Evolutionary conservation across 805 yeast species (phyloP).

Genomic region (Sugiyamaella valdiviana): DNA sequence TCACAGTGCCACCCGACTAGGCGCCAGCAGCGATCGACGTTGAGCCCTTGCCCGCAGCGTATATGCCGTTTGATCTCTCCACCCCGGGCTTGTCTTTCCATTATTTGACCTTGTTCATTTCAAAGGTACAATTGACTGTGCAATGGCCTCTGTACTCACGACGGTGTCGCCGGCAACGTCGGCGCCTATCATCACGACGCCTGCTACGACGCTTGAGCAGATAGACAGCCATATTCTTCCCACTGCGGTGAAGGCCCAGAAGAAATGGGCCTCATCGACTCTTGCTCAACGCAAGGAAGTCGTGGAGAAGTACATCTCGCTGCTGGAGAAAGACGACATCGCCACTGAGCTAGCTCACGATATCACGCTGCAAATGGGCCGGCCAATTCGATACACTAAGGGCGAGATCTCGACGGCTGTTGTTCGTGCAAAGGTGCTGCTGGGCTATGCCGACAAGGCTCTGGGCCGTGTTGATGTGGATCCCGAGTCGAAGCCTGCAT

Average conservation of each 20-base stretch:
- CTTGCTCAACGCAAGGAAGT: constrained; percentile 25
- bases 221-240: constrained; percentile 18
- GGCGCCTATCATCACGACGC: constrained; percentile 24
- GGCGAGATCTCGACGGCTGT: constrained; percentile 31
- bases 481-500: constrained; percentile 19
- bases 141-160: constrained; percentile 12
- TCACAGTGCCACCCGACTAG: too few relatives aligned
- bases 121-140: too few relatives aligned
- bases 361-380: constrained; percentile 33
- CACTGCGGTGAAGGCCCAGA: constrained; percentile 23
- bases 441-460: constrained; percentile 30
- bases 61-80: too few relatives aligned
- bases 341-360: constrained; percentile 26
- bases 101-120: neutral
- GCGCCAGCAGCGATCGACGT: too few relatives aligned
- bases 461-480: constrained; percentile 29
- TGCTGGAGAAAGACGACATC: constrained; percentile 19
- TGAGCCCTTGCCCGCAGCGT: too few relatives aligned
- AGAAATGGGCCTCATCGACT: constrained; percentile 20
- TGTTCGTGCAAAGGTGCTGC: constrained; percentile 24
- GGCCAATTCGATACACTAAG: constrained; percentile 30
- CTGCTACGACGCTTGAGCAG: constrained; percentile 22
- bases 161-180: constrained; percentile 31
- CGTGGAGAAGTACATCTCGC: constrained; percentile 23
- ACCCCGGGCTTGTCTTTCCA: neutral